Conservation (phyloP, 352 stramenopile genomes). For the Phytophthora uliginosa region DNA sequence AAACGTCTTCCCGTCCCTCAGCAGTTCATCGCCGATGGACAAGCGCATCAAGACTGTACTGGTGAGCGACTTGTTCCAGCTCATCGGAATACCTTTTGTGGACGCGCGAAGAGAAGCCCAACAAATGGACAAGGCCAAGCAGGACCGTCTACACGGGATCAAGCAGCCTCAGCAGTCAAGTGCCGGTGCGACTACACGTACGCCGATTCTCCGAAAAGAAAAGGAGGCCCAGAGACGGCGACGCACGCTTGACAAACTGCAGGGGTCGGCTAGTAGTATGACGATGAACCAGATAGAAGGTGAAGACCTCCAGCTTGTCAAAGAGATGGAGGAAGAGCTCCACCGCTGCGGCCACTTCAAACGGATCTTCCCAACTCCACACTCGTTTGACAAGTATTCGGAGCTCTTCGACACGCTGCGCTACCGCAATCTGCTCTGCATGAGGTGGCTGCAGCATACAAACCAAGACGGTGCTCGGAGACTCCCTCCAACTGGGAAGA, state of each 20-base stretch:
- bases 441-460: slow-evolving; percentile 59
- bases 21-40: slow-evolving; percentile 87
- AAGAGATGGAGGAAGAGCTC: slow-evolving; percentile 75
- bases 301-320: slow-evolving; percentile 61
- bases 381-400: slow-evolving; percentile 64
- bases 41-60: slow-evolving; percentile 92
- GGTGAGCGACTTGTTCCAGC: slow-evolving; percentile 89
- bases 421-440: slow-evolving; percentile 71
- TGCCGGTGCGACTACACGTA: not conserved
- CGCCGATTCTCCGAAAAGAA: slow-evolving; percentile 24
- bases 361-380: slow-evolving; percentile 74
- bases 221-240: slow-evolving; percentile 30
- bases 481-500: slow-evolving; percentile 44
- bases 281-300: slow-evolving; percentile 57
- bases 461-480: slow-evolving; percentile 30
- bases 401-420: slow-evolving; percentile 63
- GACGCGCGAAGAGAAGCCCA: slow-evolving; percentile 44
- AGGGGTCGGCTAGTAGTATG: slow-evolving; percentile 20
- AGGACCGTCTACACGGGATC: slow-evolving; percentile 59
- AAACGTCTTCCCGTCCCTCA: slow-evolving; percentile 92
- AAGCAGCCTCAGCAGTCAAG: slow-evolving; percentile 19
- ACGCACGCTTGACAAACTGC: slow-evolving; percentile 47
- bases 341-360: slow-evolving; percentile 73
- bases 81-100: slow-evolving; percentile 71
- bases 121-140: slow-evolving; percentile 55